Evolutionary conservation across 345 rosid species (phyloP).

Genomic region (Microcos paniculata): DNA sequence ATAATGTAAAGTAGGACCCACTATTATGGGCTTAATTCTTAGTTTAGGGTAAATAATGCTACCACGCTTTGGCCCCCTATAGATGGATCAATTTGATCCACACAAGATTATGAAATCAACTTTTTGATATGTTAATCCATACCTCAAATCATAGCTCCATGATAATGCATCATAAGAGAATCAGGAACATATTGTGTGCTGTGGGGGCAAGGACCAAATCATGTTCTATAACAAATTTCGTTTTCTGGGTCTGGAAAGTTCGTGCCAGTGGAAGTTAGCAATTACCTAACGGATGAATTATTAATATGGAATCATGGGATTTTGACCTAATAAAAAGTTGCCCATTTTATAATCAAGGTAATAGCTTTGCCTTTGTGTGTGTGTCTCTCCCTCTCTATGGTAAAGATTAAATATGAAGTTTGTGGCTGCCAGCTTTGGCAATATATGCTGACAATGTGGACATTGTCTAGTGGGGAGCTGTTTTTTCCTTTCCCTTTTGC

Average conservation of each 20-base stretch:
- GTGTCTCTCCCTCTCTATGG: background rate
- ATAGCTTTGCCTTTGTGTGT: conserved; percentile 21
- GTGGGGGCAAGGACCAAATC: background rate
- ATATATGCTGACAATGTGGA: conserved; percentile 9
- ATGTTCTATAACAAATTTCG: background rate
- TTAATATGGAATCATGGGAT: conserved; percentile 17
- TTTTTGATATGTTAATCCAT: background rate
- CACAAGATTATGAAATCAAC: background rate
- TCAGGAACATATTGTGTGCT: background rate
- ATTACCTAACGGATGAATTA: conserved; percentile 15
- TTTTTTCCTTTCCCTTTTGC: background rate
- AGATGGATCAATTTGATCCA: conserved; percentile 4
- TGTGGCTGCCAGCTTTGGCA: conserved; percentile 31
- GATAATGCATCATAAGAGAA: background rate
- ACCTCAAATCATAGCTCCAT: conserved; percentile 8
- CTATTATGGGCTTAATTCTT: background rate
- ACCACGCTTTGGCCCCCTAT: background rate
- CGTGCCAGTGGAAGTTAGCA: conserved; percentile 1
- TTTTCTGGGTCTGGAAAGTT: conserved; percentile 10
- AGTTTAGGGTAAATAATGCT: background rate
- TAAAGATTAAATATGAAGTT: conserved; percentile 10
- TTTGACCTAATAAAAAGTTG: conserved; percentile 5
- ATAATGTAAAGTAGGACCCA: conserved; percentile 3
- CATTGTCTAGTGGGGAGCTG: background rate
- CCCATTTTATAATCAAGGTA: background rate